Percentiles rank a stretch among this genome's conserved stretches.
These are phyloP conservation scores for Leishmania major DNA, from an alignment of 208 protist genomes.

Conservation along the genomic window DNA sequence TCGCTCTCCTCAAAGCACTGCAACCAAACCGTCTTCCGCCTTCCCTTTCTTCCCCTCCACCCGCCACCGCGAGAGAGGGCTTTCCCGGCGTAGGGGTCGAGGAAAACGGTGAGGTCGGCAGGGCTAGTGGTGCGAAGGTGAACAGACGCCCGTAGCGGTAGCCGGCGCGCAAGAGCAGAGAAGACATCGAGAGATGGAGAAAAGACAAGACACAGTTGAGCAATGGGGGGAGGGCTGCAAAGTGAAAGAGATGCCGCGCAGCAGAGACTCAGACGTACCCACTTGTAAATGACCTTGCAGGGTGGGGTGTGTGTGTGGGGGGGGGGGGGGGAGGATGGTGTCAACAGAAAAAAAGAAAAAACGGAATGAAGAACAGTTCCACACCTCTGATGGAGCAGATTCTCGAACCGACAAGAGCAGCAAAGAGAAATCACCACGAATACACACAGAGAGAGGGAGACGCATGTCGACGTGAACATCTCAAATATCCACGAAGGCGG, in stretches of 20 bases:
- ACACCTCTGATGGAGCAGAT: background rate
- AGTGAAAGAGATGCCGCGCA: background rate
- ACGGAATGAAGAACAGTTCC: background rate
- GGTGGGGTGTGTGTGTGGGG: too few species aligned
- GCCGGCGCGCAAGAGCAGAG: background rate
- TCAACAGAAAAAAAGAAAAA: background rate
- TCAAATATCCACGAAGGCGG: background rate
- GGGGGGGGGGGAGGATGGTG: background rate
- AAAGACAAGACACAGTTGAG: background rate
- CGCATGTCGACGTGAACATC: background rate
- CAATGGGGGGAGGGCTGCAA: background rate
- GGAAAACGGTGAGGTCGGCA: background rate
- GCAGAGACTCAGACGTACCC: background rate
- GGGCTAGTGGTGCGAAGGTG: too few species aligned
- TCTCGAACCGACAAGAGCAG: background rate
- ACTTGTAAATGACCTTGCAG: background rate
- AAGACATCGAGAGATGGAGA: background rate
- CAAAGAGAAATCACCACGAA: background rate
- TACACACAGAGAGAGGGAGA: background rate
- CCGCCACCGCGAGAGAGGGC: background rate
- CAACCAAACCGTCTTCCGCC: background rate
- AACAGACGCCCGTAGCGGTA: background rate
- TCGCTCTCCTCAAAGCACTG: background rate
- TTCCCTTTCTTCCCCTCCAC: background rate
- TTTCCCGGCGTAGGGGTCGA: background rate